Conservation (phyloP, 257 asterid genomes). For the Perilla frutescens region DNA sequence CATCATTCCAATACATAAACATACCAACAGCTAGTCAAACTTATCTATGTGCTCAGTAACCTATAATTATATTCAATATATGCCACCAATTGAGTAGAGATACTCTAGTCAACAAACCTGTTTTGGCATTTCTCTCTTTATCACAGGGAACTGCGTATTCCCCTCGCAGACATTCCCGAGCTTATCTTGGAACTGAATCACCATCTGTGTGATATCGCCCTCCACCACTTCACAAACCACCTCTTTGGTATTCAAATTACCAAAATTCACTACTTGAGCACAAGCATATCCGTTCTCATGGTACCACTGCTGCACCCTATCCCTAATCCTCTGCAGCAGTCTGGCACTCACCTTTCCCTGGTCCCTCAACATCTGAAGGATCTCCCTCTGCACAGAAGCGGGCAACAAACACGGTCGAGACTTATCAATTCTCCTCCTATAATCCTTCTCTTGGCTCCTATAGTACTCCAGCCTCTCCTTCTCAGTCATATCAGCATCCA, state of each 20-base stretch:
- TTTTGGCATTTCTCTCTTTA: constrained; percentile 84
- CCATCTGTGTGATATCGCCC: constrained; percentile 93
- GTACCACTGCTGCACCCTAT: constrained; percentile 93
- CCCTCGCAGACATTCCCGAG: constrained; percentile 95
- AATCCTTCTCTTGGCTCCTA: constrained; percentile 77
- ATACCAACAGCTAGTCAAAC: constrained; percentile 5
- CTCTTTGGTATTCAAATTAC: constrained; percentile 90
- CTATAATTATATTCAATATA: not conserved
- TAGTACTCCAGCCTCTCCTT: constrained; percentile 73
- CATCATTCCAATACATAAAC: not conserved
- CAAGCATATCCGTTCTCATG: constrained; percentile 92
- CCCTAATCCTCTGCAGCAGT: constrained; percentile 93
- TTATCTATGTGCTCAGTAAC: constrained; percentile 12
- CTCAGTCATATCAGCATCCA: constrained; percentile 97
- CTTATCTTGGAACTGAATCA: constrained; percentile 93
- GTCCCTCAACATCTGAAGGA: constrained; percentile 70
- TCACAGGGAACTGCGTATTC: constrained; percentile 78
- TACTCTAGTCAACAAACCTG: constrained; percentile 50
- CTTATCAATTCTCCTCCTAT: constrained; percentile 74
- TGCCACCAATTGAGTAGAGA: constrained; percentile 16
- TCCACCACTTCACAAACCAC: constrained; percentile 99
- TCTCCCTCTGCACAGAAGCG: constrained; percentile 67
- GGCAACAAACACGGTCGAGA: constrained; percentile 93
- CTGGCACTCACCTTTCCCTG: constrained; percentile 87
- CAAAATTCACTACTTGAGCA: constrained; percentile 95